Conservation (phyloP, 805 yeast genomes). For the Lipomyces mesembrius region DNA sequence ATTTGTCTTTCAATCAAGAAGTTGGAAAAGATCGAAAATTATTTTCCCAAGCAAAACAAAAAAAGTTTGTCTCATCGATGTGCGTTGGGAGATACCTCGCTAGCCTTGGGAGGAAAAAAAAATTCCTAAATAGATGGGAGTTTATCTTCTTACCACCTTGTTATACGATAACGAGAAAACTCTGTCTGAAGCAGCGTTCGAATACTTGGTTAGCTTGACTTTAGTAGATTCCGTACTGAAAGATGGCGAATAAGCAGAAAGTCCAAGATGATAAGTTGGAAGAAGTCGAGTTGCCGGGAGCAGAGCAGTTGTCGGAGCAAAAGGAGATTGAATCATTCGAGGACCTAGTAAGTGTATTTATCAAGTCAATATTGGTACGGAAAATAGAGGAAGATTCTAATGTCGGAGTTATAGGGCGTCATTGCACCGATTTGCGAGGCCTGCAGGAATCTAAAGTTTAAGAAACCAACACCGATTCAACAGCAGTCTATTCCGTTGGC, state of each 20-base stretch:
- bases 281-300: conserved; percentile 36
- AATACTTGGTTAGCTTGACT: background rate
- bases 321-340: conserved; percentile 38
- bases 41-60: background rate
- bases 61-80: background rate
- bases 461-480: conserved; percentile 92
- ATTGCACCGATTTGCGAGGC: conserved; percentile 83
- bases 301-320: conserved; percentile 36
- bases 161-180: background rate
- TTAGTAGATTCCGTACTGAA: background rate
- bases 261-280: conserved; percentile 54
- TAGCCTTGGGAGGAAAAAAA: conserved; percentile 5
- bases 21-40: conserved; percentile 10
- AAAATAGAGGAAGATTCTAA: background rate
- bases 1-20: background rate
- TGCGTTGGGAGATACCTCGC: conserved; percentile 8
- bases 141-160: background rate
- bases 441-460: conserved; percentile 71
- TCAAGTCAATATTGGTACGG: background rate
- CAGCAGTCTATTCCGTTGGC: conserved; percentile 90
- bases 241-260: conserved; percentile 50
- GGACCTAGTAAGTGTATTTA: conserved; percentile 23
- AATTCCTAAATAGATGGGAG: background rate
- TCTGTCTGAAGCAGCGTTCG: background rate
- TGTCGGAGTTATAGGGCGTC: conserved; percentile 48